Evolutionary conservation across 2,329 filamentous ascomycete genomes (phyloP), one percentile per base, ranked within the genome.

Genomic region (Sporothrix brunneoviolacea): DNA sequence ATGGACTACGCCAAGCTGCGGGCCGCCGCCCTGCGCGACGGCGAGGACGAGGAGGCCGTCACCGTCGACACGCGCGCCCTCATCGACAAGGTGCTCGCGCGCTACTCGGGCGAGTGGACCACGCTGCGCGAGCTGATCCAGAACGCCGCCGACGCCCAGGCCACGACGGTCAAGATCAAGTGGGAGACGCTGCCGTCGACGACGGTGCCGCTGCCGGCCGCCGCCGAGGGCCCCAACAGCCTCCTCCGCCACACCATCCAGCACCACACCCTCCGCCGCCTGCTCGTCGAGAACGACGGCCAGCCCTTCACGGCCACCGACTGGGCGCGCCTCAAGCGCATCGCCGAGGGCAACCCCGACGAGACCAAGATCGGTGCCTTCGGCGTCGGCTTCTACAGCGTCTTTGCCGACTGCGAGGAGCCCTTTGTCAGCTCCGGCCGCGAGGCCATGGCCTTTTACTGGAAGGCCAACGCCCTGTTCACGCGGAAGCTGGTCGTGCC

Each of bases 331-430:
- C 66, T 98, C 57, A 97, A 97, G 74, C 83, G 91, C 54, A 98
- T 98, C 56, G 94, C 93, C n/a, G 93, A 98, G 66, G 94, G 93
- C 41, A 98, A 98, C 63, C 93, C 93, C 0, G 93, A 98, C 66
- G 93, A 98, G 70, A 97, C 91, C 41, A 98, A 98, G 73, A 98
- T 98, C 61, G 93, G 93, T 49, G 94, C 93, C 4, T 98, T 98
- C 65, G 93, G 93, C 58, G 93, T 98, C 28, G 93, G 93, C 3
- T 98, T 98, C 71, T 98, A 98, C 75, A 95, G 88, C 65, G 91
- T 97, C 35, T 98, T 98, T 65, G 88, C 93, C 55, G 93, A 98
- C 65, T 98, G 91, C 65, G 94, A 98, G 68, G 90, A 96, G 60
- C 93, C 93, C 0, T 97, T 98, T 63, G 87, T 98, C 57, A 93